Base-by-base conservation (phyloP, 805 yeast species). In the Tetrapisispora pingtungensis region DNA sequence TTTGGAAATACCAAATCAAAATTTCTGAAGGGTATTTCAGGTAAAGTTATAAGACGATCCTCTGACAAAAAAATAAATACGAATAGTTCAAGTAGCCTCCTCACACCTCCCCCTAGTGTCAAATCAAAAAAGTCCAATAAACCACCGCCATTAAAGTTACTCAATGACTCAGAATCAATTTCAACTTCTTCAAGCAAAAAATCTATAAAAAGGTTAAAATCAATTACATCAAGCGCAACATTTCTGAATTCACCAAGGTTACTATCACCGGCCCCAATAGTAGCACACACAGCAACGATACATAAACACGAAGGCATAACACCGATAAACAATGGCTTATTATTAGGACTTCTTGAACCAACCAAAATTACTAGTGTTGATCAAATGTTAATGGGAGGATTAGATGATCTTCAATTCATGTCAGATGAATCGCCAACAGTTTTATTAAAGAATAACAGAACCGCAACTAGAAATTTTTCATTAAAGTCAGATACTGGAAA, bases 391-490 rank as follows among this genome's bases (percentile, higher is more conserved):
- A 22, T 49, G 6, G 41, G 44, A 38, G 33, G 37, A 5, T 49
- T 40, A n/a, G 36, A 41, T n/a, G 56, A 50, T 15, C 47, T 49
- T 6, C 50, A 49, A 40, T 40, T 32, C n/a, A 41, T 54, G 20
- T 60, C 55, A 24, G 54, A 51, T 28, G 49, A 47, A 18, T 55
- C 64, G 3, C 62, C 63, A 18, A 57, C 58, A 10, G 51, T 41
- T 42, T 31, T 49, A 20, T 43, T 42, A 34, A 46, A 36, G 27
- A 28, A 51, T 28, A 41, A 47, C 22, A 47, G 47, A 33, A 56
- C 48, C 18, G 15, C 33, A 10, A 37, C 13, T 4, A 15, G 40
- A 18, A 37, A 37, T 51, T 26, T 37, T 27, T 34, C 56, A 13
- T 60, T 58, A 44, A 56, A 55, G 26, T 60, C 49, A 38, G 17